Conservation (phyloP, 2,329 filamentous ascomycete genomes). For the Beauveria sp. region DNA sequence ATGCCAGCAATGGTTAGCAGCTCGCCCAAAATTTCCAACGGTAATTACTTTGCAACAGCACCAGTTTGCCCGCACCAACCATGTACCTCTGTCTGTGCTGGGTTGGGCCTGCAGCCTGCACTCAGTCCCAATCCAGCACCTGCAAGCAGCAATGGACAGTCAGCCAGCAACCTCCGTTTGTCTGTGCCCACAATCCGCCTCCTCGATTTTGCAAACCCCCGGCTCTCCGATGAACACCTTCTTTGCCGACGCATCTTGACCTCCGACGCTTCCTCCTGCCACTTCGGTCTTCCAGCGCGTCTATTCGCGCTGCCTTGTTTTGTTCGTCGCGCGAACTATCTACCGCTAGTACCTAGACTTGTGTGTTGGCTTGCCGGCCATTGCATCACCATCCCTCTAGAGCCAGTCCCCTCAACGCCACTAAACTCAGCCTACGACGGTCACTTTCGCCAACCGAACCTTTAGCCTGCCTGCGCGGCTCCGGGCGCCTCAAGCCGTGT, state of each 20-base stretch:
- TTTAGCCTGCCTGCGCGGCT: not conserved
- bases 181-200: not conserved
- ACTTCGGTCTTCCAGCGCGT: not conserved
- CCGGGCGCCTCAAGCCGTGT: not conserved
- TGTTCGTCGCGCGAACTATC: not conserved
- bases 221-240: constrained; percentile 2
- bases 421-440: not conserved
- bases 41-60: not conserved
- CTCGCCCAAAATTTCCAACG: not conserved
- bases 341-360: not conserved
- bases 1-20: not conserved
- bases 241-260: not conserved
- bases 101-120: not conserved
- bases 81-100: not conserved
- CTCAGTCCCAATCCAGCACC: not conserved
- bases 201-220: constrained; percentile 8
- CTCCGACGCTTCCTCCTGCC: not conserved
- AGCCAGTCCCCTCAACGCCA: not conserved
- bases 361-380: not conserved
- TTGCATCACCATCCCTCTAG: not conserved
- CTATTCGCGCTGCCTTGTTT: not conserved
- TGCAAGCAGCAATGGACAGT: not conserved
- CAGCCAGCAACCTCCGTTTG: constrained; percentile 5
- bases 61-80: not conserved
- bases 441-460: not conserved